These are phyloP conservation scores for Aureobasidium sp. DNA, from an alignment of 2,329 filamentous ascomycete species.

Conservation along the genomic window DNA sequence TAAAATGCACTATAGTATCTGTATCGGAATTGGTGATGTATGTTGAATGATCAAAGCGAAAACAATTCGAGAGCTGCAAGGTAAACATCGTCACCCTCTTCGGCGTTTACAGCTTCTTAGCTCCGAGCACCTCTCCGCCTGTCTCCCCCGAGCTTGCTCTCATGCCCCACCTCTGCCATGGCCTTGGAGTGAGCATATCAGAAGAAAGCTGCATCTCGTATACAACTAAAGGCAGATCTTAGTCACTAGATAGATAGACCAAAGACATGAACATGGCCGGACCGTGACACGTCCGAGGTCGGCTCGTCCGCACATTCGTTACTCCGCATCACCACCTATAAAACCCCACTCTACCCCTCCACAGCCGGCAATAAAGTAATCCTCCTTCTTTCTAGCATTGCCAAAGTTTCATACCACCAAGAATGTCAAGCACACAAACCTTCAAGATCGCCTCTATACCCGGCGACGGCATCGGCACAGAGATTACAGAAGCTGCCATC, in stretches of 20 bases:
- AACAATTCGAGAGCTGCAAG: not conserved
- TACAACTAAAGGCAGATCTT: not conserved
- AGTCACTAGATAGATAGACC: not conserved
- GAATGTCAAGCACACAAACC: constrained; percentile 7
- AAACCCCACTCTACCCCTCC: constrained; percentile 6
- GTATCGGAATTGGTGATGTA: not conserved
- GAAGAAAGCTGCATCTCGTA: too few species aligned
- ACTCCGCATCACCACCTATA: not conserved
- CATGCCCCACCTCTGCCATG: not conserved
- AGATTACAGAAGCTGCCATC: constrained; percentile 52
- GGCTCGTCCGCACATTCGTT: constrained; percentile 1
- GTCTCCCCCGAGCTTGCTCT: not conserved
- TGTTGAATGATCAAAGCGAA: not conserved
- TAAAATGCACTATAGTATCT: constrained; percentile 11
- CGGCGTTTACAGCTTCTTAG: not conserved
- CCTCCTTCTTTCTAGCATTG: not conserved
- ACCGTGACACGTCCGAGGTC: not conserved
- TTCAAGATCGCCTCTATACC: constrained; percentile 54
- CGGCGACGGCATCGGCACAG: constrained; percentile 54
- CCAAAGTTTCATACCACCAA: not conserved
- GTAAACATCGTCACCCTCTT: constrained; percentile 9
- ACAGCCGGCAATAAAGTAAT: not conserved
- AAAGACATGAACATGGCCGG: not conserved
- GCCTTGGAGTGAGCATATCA: not conserved
- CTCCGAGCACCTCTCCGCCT: not conserved